Base-by-base conservation (phyloP, 2,329 filamentous ascomycete genomes). In the Fusarium mangiferae region DNA sequence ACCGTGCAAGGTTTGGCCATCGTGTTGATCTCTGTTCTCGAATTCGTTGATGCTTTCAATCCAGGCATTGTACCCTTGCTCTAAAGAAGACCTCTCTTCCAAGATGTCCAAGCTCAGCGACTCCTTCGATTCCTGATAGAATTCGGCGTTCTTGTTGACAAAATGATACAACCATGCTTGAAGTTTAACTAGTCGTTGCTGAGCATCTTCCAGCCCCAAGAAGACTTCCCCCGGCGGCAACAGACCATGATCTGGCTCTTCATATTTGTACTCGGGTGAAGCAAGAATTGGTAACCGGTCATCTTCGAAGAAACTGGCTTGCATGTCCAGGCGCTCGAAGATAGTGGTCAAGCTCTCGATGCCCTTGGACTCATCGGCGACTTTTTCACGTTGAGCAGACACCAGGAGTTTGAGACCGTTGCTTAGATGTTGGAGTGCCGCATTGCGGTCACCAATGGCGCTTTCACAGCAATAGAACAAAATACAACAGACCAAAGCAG, bases 291-390 rank as follows among this genome's bases (percentile, higher is more conserved):
- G 72, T 6, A 48, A 24, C 4, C 73, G 63, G 15, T 68, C 66
- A 18, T 75, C 73, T 22, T 75, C 54, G 14, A 75, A 75, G 42
- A 75, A 66, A 20, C 62, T 70, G 9, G 73, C 73, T 44, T 75
- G 69, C 46, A 75, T 56, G 15, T 75, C 73, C 2, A 75, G 61
- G 6, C 70, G 54, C 6, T 63, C 69, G 12, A 75, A 42, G 0
- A 73, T 18, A 6, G 49, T 24, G 3, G 35, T 56, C 2, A 75
- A 5, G 4, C 9, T n/a, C 18, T 22, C 41, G 3, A 55, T 48
- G 3, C 42, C 30, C 9, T n/a, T 39, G 3, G n/a, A 42, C 7
- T 30, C 24, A 1, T 42, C 18, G 7, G 22, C 5, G 1, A 15
- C 6, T 1, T 36, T 28, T 7, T 61, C 20, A 3, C 20, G 6